Evolutionary conservation across 495 filamentous ascomycete species (phyloP).

Genomic region (Talaromyces wortmannii): DNA sequence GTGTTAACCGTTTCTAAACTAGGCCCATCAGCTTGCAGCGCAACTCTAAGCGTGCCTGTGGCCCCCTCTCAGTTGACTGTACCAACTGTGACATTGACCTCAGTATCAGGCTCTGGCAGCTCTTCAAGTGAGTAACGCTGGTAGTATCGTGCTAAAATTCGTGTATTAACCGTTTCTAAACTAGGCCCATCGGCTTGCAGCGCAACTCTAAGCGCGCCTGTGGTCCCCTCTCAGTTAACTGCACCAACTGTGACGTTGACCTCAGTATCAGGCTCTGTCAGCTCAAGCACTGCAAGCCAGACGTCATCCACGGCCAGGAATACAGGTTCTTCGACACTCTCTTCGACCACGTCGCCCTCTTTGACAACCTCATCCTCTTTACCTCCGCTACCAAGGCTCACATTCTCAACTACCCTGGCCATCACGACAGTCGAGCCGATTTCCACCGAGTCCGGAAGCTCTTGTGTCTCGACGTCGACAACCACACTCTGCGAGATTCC

Average conservation of each 20-base stretch:
- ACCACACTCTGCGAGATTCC: neutral
- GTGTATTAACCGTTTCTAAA: neutral
- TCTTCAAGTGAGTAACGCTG: too few relatives aligned
- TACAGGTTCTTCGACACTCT: neutral
- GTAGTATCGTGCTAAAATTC: too few relatives aligned
- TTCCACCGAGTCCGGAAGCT: neutral
- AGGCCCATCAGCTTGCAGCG: neutral
- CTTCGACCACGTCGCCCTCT: neutral
- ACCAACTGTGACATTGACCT: neutral
- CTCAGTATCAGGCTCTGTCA: neutral
- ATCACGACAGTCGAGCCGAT: neutral
- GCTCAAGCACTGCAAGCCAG: neutral
- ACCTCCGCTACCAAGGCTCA: neutral
- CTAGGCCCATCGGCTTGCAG: neutral
- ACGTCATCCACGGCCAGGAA: neutral
- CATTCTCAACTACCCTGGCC: neutral
- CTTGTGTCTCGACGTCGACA: neutral
- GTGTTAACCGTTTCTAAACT: neutral
- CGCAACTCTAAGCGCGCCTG: neutral
- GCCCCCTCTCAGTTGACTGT: neutral
- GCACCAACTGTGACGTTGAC: neutral
- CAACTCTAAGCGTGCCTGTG: neutral
- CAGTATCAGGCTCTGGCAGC: neutral
- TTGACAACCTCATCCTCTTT: constrained; percentile 1
- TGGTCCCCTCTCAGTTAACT: neutral